Evolutionary conservation across 495 filamentous ascomycete species (phyloP).

Genomic region (Cryomyces minteri): DNA sequence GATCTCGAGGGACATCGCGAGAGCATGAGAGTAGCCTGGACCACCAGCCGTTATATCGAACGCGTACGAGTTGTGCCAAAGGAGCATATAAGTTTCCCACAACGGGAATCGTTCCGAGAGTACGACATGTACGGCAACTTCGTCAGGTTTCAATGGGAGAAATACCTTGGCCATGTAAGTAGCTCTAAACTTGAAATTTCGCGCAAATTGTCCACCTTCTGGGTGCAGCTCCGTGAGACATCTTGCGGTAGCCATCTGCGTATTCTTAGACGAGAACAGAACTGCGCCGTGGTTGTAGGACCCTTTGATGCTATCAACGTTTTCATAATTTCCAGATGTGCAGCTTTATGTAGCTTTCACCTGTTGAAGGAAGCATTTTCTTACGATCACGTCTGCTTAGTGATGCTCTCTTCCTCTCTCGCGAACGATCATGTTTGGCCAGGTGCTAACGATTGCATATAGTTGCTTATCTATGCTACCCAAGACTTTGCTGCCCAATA

Average conservation of each 20-base stretch:
- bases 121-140: slow-evolving; percentile 4
- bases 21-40: slow-evolving; percentile 9
- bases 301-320: no score
- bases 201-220: no score
- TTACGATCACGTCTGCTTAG: no score
- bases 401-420: no score
- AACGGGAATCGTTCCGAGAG: slow-evolving; percentile 1
- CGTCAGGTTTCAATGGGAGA: slow-evolving; percentile 5
- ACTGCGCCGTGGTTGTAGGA: no score
- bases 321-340: no score
- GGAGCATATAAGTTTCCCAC: slow-evolving; percentile 2
- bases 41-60: slow-evolving; percentile 5
- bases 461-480: slow-evolving; percentile 9
- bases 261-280: no score
- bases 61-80: slow-evolving; percentile 6
- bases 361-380: no score
- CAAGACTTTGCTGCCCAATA: slow-evolving; percentile 9
- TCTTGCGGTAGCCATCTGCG: no score
- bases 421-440: not conserved
- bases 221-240: no score
- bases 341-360: no score
- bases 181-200: not conserved
- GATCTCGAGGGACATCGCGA: slow-evolving; percentile 6
- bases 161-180: slow-evolving; percentile 12
- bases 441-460: not conserved